Evolutionary conservation across 1,284 basidiomycete genomes (phyloP).

Genomic region (Phaffia rhodozyma): DNA sequence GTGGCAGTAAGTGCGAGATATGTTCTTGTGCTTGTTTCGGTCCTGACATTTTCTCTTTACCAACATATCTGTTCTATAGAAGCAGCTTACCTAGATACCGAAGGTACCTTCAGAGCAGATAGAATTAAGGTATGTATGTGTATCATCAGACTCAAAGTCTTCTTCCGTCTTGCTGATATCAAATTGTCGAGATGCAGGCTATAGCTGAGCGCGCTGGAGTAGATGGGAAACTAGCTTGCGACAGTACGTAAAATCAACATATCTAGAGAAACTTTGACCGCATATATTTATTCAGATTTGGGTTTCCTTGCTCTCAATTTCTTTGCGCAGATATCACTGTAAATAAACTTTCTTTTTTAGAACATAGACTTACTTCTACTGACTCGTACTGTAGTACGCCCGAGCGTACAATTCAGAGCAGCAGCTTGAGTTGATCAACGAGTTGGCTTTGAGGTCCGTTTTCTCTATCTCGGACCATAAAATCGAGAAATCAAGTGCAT

Average conservation of each 20-base stretch:
- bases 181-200: conserved; percentile 30
- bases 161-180: too few relatives aligned
- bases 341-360: neutral
- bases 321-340: neutral
- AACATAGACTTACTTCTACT: neutral
- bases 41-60: neutral
- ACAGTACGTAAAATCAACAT: conserved; percentile 33
- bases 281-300: too few relatives aligned
- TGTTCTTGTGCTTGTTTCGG: neutral
- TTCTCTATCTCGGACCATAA: neutral
- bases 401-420: conserved; percentile 80
- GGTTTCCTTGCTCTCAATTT: neutral
- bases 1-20: conserved; percentile 47
- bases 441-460: conserved; percentile 66
- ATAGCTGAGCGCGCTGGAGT: conserved; percentile 87
- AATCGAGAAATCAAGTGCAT: too few relatives aligned
- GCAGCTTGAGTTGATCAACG: conserved; percentile 76
- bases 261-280: conserved; percentile 53
- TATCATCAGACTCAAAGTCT: too few relatives aligned
- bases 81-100: conserved; percentile 20
- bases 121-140: conserved; percentile 45
- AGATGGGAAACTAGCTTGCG: conserved; percentile 69
- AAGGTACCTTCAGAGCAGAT: conserved; percentile 85
- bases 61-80: neutral
- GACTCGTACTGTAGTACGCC: conserved; percentile 37